A percentile compares a stretch with the other conserved stretches of the same genome.
These are phyloP conservation scores for Chaetomium sp. DNA, from an alignment of 2,329 filamentous ascomycete genomes.

Conservation along the genomic window DNA sequence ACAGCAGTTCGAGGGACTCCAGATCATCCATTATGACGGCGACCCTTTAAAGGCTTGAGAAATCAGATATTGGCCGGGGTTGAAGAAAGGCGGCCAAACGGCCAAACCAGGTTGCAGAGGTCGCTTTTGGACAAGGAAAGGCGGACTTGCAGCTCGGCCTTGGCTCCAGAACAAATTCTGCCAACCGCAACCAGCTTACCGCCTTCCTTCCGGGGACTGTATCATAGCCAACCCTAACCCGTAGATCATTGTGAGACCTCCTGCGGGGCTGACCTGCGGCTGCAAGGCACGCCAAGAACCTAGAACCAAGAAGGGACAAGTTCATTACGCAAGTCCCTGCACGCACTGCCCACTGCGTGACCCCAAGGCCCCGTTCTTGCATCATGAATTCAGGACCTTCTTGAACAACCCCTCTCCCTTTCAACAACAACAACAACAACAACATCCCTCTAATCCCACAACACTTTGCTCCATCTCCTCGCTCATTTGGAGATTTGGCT, in stretches of 20 bases:
- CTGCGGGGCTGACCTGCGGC: neutral
- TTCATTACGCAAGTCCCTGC: conserved; percentile 23
- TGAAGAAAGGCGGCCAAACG: neutral
- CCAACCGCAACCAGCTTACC: neutral
- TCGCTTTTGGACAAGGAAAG: neutral
- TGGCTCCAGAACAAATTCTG: neutral
- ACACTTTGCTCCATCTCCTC: neutral
- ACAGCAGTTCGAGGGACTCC: conserved; percentile 83
- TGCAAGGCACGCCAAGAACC: neutral
- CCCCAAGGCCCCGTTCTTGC: conserved; percentile 11
- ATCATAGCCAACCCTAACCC: conserved; percentile 1
- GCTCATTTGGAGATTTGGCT: neutral
- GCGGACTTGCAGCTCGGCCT: neutral
- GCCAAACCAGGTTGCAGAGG: neutral
- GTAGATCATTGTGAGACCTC: neutral
- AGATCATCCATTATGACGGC: conserved; percentile 72
- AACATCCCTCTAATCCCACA: neutral
- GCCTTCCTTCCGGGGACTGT: neutral
- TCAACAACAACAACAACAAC: neutral
- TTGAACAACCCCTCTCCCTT: neutral
- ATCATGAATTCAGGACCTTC: conserved; percentile 11
- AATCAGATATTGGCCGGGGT: neutral
- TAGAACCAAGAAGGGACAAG: conserved; percentile 7
- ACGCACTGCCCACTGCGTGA: neutral
- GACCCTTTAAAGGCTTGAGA: neutral